phyloP scores from a whole-genome alignment of 2,329 filamentous ascomycete genomes.

The Trichoderma sp. region DNA sequence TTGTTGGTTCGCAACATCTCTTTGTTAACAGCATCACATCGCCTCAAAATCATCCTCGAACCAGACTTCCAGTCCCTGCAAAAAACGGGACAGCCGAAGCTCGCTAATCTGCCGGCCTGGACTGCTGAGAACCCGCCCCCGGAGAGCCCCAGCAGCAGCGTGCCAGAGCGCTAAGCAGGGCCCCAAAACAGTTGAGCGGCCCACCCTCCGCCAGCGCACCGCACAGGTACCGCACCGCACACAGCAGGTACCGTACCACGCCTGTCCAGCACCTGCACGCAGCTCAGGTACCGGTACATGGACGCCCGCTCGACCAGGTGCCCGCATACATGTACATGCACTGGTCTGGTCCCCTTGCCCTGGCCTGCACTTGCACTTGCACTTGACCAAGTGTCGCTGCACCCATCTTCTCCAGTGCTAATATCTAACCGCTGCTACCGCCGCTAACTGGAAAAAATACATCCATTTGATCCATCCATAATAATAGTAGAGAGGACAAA shows the following conservation, averaged over 20 bases:
- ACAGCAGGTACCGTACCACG: too few species aligned
- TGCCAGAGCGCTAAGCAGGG: slow-evolving; percentile 14
- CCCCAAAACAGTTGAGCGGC: background rate
- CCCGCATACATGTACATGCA: background rate
- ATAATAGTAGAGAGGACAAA: background rate
- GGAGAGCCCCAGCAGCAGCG: background rate
- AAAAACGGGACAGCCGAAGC: slow-evolving; percentile 13
- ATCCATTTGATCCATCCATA: background rate
- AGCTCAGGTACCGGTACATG: background rate
- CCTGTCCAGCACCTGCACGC: background rate
- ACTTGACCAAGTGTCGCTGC: slow-evolving; percentile 9
- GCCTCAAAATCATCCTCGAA: background rate
- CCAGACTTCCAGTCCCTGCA: background rate
- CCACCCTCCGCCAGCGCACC: slow-evolving; percentile 12
- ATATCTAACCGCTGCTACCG: slow-evolving; percentile 19
- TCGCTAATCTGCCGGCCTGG: slow-evolving; percentile 22
- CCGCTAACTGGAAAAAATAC: slow-evolving; percentile 10
- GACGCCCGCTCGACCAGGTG: background rate
- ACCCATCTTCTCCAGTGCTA: background rate
- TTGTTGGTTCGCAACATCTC: background rate
- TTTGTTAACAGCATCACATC: background rate
- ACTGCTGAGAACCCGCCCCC: slow-evolving; percentile 10
- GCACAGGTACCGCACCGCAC: background rate
- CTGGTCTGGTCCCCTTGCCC: background rate
- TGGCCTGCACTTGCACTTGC: background rate